Base-by-base conservation (phyloP, 2,329 filamentous ascomycete genomes). In the Lecanicillium sp. region DNA sequence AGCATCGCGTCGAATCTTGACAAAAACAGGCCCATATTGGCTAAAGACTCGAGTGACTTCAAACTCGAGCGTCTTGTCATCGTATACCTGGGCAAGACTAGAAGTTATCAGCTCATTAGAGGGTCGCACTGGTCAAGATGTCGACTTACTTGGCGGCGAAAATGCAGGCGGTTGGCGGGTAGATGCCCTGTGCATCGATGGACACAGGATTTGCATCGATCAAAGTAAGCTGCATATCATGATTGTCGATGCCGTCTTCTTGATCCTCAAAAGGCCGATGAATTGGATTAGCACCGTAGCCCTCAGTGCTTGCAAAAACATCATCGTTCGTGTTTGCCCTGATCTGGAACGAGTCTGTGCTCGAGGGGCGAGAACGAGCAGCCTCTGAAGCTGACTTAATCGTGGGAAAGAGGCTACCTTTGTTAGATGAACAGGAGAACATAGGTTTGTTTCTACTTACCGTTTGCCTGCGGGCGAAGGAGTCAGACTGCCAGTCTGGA, bases 111-210 rank as follows among this genome's bases (percentile, higher is more conserved):
- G n/a, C n/a, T n/a, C n/a, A n/a, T 54, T 42, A 51, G 49, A 38
- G 10, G 15, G 8, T 20, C 32, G n/a, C 5, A 19, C 17, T 8
- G 11, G 30, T 13, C 22, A 11, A 25, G 13, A 27, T 35, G 25
- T 28, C 18, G 11, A 64, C 73, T 64, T 66, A 81, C 79, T 82
- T 82, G 22, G 78, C 79, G 28, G 80, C 76, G 48, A 82, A 82
- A 27, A 81, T 66, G 49, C 78, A 81, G 29, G 72, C 71, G 7
- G 66, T 68, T 0, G 74, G 64, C 1, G 74, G 68, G 38, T 73
- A 75, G 27, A 69, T 57, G 1, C 58, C 58, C 49, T 79, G 74
- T 4, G 72, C 68, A 48, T 77, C 71, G 3, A 68, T 54, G n/a
- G 34, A 33, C 3, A 37, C 18, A 17, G 38, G 25, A 4, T 20